Conservation (phyloP, 148 eudicot species). For the Hydrangea macrophylla region DNA sequence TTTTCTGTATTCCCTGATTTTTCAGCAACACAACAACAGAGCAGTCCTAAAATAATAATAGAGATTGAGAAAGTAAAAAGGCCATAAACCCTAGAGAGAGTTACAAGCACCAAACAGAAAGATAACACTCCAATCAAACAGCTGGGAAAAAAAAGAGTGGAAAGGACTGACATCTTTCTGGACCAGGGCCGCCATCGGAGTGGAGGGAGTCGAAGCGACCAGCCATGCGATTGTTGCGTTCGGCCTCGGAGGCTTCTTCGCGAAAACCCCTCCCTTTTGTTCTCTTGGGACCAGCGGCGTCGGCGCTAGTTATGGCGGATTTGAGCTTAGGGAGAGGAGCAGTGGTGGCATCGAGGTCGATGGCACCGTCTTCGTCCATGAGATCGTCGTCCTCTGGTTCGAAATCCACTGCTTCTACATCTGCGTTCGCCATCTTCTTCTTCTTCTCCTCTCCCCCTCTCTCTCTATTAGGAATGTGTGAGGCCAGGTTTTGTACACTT, state of each 20-base stretch:
- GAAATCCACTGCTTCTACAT: constrained; percentile 68
- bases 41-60: too few species aligned
- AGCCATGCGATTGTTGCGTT: constrained; percentile 42
- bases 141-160: background rate
- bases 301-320: constrained; percentile 63
- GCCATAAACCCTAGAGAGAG: too few species aligned
- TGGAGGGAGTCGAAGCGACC: constrained; percentile 61
- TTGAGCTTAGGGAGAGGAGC: constrained; percentile 45
- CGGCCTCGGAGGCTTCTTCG: constrained; percentile 45
- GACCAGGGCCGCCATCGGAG: constrained; percentile 66
- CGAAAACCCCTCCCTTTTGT: constrained; percentile 68
- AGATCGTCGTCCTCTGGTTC: constrained; percentile 82
- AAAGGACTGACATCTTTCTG: constrained; percentile 53
- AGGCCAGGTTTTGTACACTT: too few species aligned
- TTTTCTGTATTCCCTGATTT: too few species aligned
- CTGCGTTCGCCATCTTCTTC: constrained; percentile 45
- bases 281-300: constrained; percentile 35
- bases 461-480: too few species aligned
- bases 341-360: constrained; percentile 26
- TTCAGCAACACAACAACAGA: too few species aligned
- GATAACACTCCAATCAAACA: too few species aligned
- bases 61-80: too few species aligned
- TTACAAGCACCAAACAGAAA: too few species aligned
- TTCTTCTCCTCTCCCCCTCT: background rate
- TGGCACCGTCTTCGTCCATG: constrained; percentile 42